Percentiles rank a stretch among this genome's conserved stretches.
phyloP scores from a whole-genome alignment of 2,329 filamentous ascomycete species.

The Alternaria rosae region DNA sequence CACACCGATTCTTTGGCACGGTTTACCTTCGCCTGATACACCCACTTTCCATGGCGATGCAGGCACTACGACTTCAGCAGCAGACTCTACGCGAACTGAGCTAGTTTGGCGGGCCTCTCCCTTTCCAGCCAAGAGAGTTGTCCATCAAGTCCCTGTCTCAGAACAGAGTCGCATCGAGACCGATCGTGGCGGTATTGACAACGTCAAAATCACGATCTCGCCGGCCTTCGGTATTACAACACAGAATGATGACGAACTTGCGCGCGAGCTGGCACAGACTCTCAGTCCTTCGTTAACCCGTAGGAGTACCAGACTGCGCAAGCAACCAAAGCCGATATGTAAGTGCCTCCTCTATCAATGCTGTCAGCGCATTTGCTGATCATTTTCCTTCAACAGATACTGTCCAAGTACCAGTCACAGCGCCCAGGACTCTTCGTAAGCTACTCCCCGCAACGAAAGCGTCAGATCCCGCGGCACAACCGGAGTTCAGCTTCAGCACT shows the following conservation, averaged over 20 bases:
- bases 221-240: too few relatives aligned
- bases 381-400: background rate
- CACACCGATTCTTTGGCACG: constrained; percentile 6
- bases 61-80: background rate
- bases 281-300: background rate
- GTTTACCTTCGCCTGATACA: constrained; percentile 18
- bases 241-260: background rate
- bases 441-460: too few relatives aligned
- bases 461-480: background rate
- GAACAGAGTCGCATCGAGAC: too few relatives aligned
- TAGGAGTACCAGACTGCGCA: constrained; percentile 9
- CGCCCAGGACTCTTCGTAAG: background rate
- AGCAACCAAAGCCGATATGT: background rate
- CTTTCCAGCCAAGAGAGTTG: too few relatives aligned
- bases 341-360: background rate
- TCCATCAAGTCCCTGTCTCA: too few relatives aligned
- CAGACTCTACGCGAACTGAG: too few relatives aligned
- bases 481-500: background rate
- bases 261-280: background rate
- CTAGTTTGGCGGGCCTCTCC: too few relatives aligned
- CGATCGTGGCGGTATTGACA: too few relatives aligned
- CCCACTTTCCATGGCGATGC: background rate
- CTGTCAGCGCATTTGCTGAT: background rate
- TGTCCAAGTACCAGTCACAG: background rate
- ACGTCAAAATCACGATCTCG: too few relatives aligned